These are phyloP conservation scores for Juglanconis oblonga DNA, from an alignment of 2,329 filamentous ascomycete species.

Conservation along the genomic window DNA sequence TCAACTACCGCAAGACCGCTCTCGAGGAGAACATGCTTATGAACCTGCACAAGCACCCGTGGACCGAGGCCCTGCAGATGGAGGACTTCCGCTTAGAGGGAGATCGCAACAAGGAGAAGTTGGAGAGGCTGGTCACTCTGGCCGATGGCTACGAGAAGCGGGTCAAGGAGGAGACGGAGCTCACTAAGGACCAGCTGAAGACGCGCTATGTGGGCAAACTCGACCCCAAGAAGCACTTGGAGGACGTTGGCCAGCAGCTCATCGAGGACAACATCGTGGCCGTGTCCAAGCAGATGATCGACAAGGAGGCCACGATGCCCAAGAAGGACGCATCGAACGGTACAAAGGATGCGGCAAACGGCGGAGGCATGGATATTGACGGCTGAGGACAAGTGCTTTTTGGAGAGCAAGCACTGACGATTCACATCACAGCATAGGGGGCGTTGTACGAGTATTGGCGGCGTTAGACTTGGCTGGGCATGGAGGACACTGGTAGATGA, in stretches of 20 bases:
- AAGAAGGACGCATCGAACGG: slow-evolving; percentile 55
- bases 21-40: slow-evolving; percentile 99
- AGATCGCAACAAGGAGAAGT: slow-evolving; percentile 78
- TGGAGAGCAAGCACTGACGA: slow-evolving; percentile 1
- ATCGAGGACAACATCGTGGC: slow-evolving; percentile 99
- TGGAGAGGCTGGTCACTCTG: slow-evolving; percentile 83
- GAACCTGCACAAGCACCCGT: slow-evolving; percentile 99
- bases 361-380: slow-evolving; percentile 68
- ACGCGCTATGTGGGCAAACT: slow-evolving; percentile 98
- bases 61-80: slow-evolving; percentile 97
- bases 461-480: slow-evolving; percentile 14
- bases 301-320: slow-evolving; percentile 95
- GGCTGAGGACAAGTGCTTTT: slow-evolving; percentile 40
- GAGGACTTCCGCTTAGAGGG: slow-evolving; percentile 88
- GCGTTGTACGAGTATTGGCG: slow-evolving; percentile 19
- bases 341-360: slow-evolving; percentile 49
- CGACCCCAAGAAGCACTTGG: slow-evolving; percentile 98
- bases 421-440: slow-evolving; percentile 19
- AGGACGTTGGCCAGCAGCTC: slow-evolving; percentile 91
- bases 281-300: slow-evolving; percentile 98
- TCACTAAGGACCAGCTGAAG: slow-evolving; percentile 96
- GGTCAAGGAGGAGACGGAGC: slow-evolving; percentile 96
- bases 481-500: slow-evolving; percentile 16
- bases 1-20: slow-evolving; percentile 96
- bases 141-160: slow-evolving; percentile 98